Conservation (phyloP, 164 flowering plant genomes). For the Tetrastigma voinierianum region DNA sequence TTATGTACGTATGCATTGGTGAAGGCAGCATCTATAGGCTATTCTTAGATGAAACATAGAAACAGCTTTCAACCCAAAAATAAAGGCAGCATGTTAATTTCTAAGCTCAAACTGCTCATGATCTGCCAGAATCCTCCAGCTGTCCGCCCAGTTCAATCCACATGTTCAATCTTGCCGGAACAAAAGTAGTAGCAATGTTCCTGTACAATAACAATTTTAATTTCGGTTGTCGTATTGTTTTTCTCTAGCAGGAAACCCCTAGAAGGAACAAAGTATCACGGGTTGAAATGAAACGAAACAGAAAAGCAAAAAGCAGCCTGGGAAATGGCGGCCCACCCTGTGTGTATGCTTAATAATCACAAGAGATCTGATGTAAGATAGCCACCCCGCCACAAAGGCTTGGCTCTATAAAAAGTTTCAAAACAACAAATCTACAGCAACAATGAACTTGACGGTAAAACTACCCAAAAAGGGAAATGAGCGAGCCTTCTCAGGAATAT, state of each 20-base stretch:
- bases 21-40: too few species aligned
- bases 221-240: conserved; percentile 7
- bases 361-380: conserved; percentile 2
- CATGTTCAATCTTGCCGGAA: conserved; percentile 3
- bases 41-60: too few species aligned
- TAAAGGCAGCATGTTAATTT: too few species aligned
- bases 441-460: conserved; percentile 8
- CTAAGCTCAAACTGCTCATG: conserved; percentile 1
- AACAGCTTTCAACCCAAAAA: too few species aligned
- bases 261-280: conserved; percentile 14
- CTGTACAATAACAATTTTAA: conserved; percentile 1
- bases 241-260: conserved; percentile 16
- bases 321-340: conserved; percentile 17
- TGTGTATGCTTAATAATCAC: conserved; percentile 6
- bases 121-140: conserved; percentile 10
- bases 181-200: conserved; percentile 12
- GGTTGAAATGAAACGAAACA: conserved; percentile 2
- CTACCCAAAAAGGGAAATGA: conserved; percentile 7
- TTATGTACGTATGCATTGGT: too few species aligned
- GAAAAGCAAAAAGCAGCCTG: conserved; percentile 12
- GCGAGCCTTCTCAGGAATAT: conserved; percentile 9
- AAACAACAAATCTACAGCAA: conserved; percentile 14
- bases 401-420: conserved; percentile 2
- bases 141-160: conserved; percentile 9
- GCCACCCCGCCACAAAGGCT: conserved; percentile 25